Conservation (phyloP, 306 rosid genomes). For the Nissolia schottii region DNA sequence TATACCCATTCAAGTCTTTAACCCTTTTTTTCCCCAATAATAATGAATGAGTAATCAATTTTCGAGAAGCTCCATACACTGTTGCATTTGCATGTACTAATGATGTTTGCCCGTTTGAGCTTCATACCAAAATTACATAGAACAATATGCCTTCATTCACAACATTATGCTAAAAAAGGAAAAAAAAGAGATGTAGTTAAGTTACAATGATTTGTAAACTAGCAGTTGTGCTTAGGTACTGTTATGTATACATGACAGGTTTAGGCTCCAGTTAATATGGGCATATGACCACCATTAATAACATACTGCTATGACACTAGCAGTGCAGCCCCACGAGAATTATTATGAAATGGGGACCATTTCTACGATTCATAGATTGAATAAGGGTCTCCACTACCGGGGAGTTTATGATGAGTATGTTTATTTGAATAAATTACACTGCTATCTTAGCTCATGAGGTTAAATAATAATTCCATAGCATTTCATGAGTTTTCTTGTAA, state of each 20-base stretch:
- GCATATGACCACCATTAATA: not conserved
- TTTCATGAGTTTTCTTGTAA: no score
- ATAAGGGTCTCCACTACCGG: not conserved
- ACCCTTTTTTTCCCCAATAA: not conserved
- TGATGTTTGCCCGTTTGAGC: not conserved
- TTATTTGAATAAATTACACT: no score
- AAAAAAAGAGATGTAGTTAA: not conserved
- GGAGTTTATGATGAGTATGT: not conserved
- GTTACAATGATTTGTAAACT: not conserved
- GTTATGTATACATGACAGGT: not conserved
- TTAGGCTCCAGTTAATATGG: not conserved
- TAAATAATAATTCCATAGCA: no score
- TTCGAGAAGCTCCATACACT: not conserved
- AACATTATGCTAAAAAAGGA: not conserved
- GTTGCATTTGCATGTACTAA: not conserved
- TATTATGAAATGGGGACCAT: not conserved
- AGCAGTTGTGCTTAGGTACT: not conserved
- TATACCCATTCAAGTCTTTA: not conserved
- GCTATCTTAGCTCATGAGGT: no score
- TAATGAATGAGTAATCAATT: not conserved
- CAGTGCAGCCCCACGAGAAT: conserved; percentile 4
- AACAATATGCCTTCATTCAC: not conserved
- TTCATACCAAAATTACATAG: not conserved
- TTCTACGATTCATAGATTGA: not conserved
- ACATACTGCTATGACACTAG: not conserved